phyloP scores from a whole-genome alignment of 768 basidiomycete genomes.

The Chalciporus pseudorubinellus region DNA sequence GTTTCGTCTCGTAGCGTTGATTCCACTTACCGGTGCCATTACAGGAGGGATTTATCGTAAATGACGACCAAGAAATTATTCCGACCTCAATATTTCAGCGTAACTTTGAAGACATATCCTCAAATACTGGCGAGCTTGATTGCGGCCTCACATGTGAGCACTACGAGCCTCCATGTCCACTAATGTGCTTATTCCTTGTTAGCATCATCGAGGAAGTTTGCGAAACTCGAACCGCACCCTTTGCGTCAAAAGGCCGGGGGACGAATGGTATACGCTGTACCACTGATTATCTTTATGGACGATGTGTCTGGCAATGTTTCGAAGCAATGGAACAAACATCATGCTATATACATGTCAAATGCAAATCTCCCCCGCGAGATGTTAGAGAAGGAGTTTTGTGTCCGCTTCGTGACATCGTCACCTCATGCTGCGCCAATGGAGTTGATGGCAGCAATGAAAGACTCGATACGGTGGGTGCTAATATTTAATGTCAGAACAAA shows the following conservation, averaged over 20 bases:
- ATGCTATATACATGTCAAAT: slow-evolving; percentile 34
- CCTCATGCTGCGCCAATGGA: slow-evolving; percentile 36
- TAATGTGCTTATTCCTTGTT: too few species aligned
- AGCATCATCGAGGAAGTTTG: too few species aligned
- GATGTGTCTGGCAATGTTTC: slow-evolving; percentile 36
- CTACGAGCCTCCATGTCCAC: too few species aligned
- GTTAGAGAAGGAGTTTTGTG: slow-evolving; percentile 31
- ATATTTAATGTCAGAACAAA: too few species aligned
- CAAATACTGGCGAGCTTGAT: too few species aligned
- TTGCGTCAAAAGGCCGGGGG: slow-evolving; percentile 15
- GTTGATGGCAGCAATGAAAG: slow-evolving; percentile 30
- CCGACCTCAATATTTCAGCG: too few species aligned
- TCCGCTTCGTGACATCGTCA: slow-evolving; percentile 34
- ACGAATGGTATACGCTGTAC: slow-evolving; percentile 18
- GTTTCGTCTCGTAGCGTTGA: too few species aligned
- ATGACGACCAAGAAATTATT: too few species aligned
- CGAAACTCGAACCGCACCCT: slow-evolving; percentile 28
- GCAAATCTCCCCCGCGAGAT: slow-evolving; percentile 25
- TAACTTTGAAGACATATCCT: too few species aligned
- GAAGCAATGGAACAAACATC: slow-evolving; percentile 40
- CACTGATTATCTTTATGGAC: slow-evolving; percentile 34
- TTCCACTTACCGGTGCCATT: too few species aligned
- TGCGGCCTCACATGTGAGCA: too few species aligned
- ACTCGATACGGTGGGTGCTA: slow-evolving; percentile 27
- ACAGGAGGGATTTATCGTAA: too few species aligned